A percentile compares a stretch with the other conserved stretches of the same genome.
phyloP scores from a whole-genome alignment of 202 grass and related monocot species.

The Alloteropsis angusta region DNA sequence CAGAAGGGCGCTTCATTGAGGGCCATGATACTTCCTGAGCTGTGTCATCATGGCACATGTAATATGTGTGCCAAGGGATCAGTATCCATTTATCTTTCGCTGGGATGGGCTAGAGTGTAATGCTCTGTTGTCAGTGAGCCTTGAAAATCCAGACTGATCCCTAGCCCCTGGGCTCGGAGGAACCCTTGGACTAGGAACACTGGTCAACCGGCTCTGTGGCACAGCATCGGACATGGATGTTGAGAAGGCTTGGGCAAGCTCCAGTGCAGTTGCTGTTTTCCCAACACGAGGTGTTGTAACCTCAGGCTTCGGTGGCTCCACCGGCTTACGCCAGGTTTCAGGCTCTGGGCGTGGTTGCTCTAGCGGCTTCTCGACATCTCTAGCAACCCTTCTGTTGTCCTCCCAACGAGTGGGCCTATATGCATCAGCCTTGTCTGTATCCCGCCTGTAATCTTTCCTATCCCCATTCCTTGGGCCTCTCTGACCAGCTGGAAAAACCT shows the following conservation, averaged over 20 bases:
- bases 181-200: slow-evolving; percentile 42
- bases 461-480: slow-evolving; percentile 61
- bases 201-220: slow-evolving; percentile 39
- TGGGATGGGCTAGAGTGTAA: slow-evolving; percentile 33
- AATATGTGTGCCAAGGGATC: slow-evolving; percentile 25
- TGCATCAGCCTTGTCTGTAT: slow-evolving; percentile 40
- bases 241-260: slow-evolving; percentile 92
- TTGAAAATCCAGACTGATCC: slow-evolving; percentile 49
- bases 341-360: slow-evolving; percentile 60
- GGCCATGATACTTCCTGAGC: slow-evolving; percentile 17
- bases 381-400: slow-evolving; percentile 45
- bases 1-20: slow-evolving; percentile 16
- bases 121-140: slow-evolving; percentile 36
- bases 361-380: slow-evolving; percentile 47
- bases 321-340: slow-evolving; percentile 87
- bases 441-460: slow-evolving; percentile 44
- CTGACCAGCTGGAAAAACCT: slow-evolving; percentile 46
- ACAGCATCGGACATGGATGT: slow-evolving; percentile 47
- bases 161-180: slow-evolving; percentile 27
- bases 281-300: slow-evolving; percentile 41
- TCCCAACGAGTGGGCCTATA: slow-evolving; percentile 34
- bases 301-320: slow-evolving; percentile 55
- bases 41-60: slow-evolving; percentile 16
- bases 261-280: slow-evolving; percentile 65
- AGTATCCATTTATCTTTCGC: slow-evolving; percentile 70